Evolutionary conservation across 1,284 basidiomycete species (phyloP).

Genomic region (Mycena sp.): DNA sequence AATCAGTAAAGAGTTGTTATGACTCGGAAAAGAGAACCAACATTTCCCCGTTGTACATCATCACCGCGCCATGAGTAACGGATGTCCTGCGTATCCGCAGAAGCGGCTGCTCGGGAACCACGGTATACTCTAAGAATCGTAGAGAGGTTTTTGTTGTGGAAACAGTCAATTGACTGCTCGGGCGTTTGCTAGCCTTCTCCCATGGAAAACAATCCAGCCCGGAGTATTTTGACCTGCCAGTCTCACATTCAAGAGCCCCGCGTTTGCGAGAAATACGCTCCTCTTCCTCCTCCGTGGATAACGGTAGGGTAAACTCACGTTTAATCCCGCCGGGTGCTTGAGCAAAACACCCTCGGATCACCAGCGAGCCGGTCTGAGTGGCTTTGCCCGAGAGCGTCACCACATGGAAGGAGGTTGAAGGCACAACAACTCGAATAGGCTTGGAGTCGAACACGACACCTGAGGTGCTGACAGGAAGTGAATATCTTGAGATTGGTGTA

Average conservation of each 20-base stretch:
- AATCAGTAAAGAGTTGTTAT: background rate
- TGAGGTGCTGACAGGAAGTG: conserved; percentile 68
- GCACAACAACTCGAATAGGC: conserved; percentile 67
- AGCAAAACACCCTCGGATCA: conserved; percentile 81
- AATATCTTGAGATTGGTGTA: background rate
- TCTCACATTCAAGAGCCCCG: conserved; percentile 69
- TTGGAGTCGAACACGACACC: conserved; percentile 82
- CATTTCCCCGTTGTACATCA: conserved; percentile 95
- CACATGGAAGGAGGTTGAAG: conserved; percentile 79
- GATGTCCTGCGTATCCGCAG: conserved; percentile 88
- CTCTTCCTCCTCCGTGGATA: conserved; percentile 79
- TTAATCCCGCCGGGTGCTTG: conserved; percentile 79
- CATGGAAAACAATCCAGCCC: conserved; percentile 76
- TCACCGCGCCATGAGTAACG: conserved; percentile 89
- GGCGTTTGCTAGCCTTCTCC: conserved; percentile 56
- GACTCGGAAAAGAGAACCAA: conserved; percentile 39
- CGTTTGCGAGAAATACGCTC: conserved; percentile 65
- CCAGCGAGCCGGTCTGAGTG: conserved; percentile 70
- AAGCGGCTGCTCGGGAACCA: conserved; percentile 88
- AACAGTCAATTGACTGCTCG: conserved; percentile 44
- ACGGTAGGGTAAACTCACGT: conserved; percentile 81
- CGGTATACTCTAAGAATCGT: conserved; percentile 76
- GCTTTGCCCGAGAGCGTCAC: conserved; percentile 80
- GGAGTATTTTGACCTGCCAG: conserved; percentile 72
- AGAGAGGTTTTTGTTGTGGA: conserved; percentile 46